These are phyloP conservation scores for Hymenoscyphus scutula DNA, from an alignment of 2,329 filamentous ascomycete genomes.

Conservation along the genomic window DNA sequence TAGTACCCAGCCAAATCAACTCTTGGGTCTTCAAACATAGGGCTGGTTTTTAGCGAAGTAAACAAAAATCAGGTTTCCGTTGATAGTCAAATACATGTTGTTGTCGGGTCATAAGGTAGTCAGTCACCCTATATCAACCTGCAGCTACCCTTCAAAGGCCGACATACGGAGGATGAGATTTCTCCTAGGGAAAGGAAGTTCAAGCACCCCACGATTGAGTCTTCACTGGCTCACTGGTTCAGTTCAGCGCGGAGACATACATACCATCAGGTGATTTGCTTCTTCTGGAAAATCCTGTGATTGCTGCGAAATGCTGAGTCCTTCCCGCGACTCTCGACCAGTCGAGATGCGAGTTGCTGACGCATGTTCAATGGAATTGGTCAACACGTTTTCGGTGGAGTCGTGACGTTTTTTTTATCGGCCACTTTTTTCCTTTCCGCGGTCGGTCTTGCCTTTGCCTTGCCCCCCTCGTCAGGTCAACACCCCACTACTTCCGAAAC, in stretches of 20 bases:
- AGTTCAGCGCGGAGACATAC: not conserved
- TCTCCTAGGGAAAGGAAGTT: not conserved
- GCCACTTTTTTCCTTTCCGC: constrained; percentile 4
- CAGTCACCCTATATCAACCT: too few relatives aligned
- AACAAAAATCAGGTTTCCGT: too few relatives aligned
- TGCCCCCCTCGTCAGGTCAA: too few relatives aligned
- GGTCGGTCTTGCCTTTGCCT: not conserved
- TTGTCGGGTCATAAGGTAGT: too few relatives aligned
- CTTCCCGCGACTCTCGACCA: constrained; percentile 5
- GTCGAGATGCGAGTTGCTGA: constrained; percentile 9
- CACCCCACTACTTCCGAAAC: constrained; percentile 4
- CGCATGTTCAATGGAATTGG: not conserved
- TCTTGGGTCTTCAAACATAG: too few relatives aligned
- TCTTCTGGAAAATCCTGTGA: not conserved
- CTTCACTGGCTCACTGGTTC: too few relatives aligned
- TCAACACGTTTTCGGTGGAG: not conserved
- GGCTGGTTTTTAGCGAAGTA: too few relatives aligned
- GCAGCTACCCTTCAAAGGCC: not conserved
- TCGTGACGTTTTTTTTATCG: not conserved
- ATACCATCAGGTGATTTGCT: not conserved
- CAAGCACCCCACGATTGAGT: not conserved
- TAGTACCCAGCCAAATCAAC: too few relatives aligned
- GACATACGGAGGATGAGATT: not conserved
- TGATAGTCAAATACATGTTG: not conserved
- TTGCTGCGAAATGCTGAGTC: constrained; percentile 5